Conservation (phyloP, 2,329 filamentous ascomycete genomes). For the Thielaviopsis punctulata region DNA sequence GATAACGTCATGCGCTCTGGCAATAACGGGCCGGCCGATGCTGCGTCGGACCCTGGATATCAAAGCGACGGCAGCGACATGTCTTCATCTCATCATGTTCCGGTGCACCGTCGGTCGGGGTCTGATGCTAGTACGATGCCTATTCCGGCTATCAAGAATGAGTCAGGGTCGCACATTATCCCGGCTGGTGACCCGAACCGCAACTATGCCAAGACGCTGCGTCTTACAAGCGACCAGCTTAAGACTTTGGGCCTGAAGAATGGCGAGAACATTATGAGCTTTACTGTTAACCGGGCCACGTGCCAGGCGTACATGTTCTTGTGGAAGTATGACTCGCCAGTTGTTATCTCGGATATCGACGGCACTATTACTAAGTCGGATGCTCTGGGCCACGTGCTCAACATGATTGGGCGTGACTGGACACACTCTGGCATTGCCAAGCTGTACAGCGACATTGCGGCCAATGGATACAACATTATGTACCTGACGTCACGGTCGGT, state of each 20-base stretch:
- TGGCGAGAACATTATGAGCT: slow-evolving; percentile 87
- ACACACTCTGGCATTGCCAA: slow-evolving; percentile 94
- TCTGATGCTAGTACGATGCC: slow-evolving; percentile 41
- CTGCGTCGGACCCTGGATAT: slow-evolving; percentile 82
- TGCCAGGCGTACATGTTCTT: slow-evolving; percentile 87
- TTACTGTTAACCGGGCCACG: slow-evolving; percentile 87
- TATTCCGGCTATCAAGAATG: slow-evolving; percentile 21
- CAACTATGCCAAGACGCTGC: slow-evolving; percentile 92
- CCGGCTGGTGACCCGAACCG: slow-evolving; percentile 52
- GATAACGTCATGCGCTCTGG: slow-evolving; percentile 31
- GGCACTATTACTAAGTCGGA: slow-evolving; percentile 98
- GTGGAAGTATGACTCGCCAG: slow-evolving; percentile 79
- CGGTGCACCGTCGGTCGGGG: slow-evolving; percentile 44
- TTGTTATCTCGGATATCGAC: slow-evolving; percentile 97
- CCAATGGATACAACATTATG: slow-evolving; percentile 97
- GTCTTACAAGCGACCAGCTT: slow-evolving; percentile 86
- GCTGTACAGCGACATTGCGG: slow-evolving; percentile 84
- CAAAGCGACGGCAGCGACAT: slow-evolving; percentile 70
- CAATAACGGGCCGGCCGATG: slow-evolving; percentile 50
- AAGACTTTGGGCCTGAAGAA: slow-evolving; percentile 67
- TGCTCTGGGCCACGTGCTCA: slow-evolving; percentile 81
- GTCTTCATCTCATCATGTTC: slow-evolving; percentile 18
- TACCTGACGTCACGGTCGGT: slow-evolving; percentile 90
- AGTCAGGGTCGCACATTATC: slow-evolving; percentile 48
- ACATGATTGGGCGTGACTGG: slow-evolving; percentile 96